phyloP scores from a whole-genome alignment of 805 yeast species.

The Clavispora asparagi region DNA sequence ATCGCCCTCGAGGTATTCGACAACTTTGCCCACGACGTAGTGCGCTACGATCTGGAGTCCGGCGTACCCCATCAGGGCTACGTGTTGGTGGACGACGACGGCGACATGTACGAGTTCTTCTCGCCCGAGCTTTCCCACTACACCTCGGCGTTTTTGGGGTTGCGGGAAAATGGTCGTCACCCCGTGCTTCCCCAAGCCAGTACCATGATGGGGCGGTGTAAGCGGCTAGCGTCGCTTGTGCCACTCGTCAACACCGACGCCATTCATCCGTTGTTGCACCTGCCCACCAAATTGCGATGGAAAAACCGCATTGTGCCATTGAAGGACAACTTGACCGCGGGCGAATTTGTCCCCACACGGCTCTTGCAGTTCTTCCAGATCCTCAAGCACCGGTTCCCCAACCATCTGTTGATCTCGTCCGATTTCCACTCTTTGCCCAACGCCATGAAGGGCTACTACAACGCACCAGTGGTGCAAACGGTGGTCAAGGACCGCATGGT shows the following conservation, averaged over 20 bases:
- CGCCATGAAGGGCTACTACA: constrained; percentile 49
- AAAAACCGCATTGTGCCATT: constrained; percentile 57
- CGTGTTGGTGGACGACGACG: constrained; percentile 64
- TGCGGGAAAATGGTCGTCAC: constrained; percentile 44
- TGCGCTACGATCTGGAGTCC: constrained; percentile 65
- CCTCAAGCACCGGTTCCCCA: constrained; percentile 61
- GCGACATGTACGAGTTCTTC: constrained; percentile 72
- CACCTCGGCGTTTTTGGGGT: constrained; percentile 49
- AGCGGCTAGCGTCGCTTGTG: constrained; percentile 22
- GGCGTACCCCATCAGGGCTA: constrained; percentile 72
- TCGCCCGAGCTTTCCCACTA: constrained; percentile 56
- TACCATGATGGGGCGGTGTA: constrained; percentile 18
- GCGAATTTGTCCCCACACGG: constrained; percentile 81
- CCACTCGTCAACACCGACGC: constrained; percentile 27
- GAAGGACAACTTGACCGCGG: constrained; percentile 59
- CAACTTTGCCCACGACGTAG: constrained; percentile 76
- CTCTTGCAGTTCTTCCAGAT: constrained; percentile 60
- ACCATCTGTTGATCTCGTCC: constrained; percentile 67
- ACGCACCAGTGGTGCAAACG: constrained; percentile 78
- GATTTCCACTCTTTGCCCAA: constrained; percentile 57
- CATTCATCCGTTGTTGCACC: constrained; percentile 59
- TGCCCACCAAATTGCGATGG: constrained; percentile 34
- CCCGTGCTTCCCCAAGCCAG: constrained; percentile 29
- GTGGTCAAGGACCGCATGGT: constrained; percentile 62
- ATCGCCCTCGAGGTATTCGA: constrained; percentile 81